Evolutionary conservation across 208 protist species (phyloP), one percentile per base, ranked within the genome.

Genomic region (Crithidia bombi): DNA sequence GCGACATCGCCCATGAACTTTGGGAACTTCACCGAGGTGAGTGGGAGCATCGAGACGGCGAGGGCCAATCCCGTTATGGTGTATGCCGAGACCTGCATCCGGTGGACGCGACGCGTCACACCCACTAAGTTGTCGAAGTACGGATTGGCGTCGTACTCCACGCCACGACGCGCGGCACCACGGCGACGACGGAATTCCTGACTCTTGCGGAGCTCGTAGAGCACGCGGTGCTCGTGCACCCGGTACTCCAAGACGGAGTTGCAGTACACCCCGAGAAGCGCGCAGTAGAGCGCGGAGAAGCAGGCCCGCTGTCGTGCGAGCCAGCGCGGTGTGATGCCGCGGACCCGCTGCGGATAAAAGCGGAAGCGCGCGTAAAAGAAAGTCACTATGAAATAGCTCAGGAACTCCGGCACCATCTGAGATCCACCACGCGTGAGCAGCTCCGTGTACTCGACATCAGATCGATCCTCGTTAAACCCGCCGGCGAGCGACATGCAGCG

Each of bases 1-100:
- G 81, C 82, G 38, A 95, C 90, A 67, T 97, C 88, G 43, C 90
- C 88, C 90, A 95, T 94, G 50, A 83, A 97, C 73, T 90, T 90
- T 7, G 92, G 92, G 43, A 94, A 94, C 65, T 81, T 89, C 50
- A 94, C 83, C 2, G 82, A 75, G 33, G 76, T 87, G 28, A 95
- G 73, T 0, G 85, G 92, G 15, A 95, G 66, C 55, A 92, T 57
- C 26, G 88, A 95, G 32, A 84, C 46, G 19, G 79, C 46, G 39
- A 97, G 74, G 32, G 65, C 81, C 6, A 81, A 36, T 4, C 57
- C 81, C 10, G 89, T 86, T 11, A 79, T 44, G 46, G 65, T 70
- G 75, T 95, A 97, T 1, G 86, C 71, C 10, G 83, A 78, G 23
- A 52, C 61, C 69, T 95, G 90, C 75, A 91, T 92, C 36, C 56